phyloP scores from a whole-genome alignment of 164 flowering plant genomes.

The Echeveria elegans region DNA sequence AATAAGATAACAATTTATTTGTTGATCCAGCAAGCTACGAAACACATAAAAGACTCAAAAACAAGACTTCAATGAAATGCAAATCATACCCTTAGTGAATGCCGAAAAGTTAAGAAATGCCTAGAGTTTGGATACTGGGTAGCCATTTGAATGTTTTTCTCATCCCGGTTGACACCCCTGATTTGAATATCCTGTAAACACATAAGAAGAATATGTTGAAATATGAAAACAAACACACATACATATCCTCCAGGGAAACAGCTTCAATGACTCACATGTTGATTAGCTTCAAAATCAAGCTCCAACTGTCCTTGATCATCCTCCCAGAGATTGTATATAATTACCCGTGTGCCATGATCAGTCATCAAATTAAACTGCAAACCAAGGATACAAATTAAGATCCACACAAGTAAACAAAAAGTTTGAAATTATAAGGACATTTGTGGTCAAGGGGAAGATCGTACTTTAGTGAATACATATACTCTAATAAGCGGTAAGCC shows the following conservation, averaged over 20 bases:
- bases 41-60: not conserved
- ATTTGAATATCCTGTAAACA: conserved; percentile 79
- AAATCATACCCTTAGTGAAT: conserved; percentile 73
- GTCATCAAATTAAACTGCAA: conserved; percentile 54
- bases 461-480: no score
- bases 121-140: conserved; percentile 57
- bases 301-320: conserved; percentile 76
- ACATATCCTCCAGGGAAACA: not conserved
- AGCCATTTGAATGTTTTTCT: conserved; percentile 83
- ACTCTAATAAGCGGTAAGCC: no score
- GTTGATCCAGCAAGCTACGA: not conserved
- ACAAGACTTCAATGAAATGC: not conserved
- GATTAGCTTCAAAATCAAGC: conserved; percentile 80
- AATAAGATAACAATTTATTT: not conserved
- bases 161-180: conserved; percentile 88
- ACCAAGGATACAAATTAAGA: not conserved
- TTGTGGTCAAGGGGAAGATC: no score
- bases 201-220: not conserved
- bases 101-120: conserved; percentile 83
- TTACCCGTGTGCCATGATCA: conserved; percentile 77
- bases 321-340: conserved; percentile 94
- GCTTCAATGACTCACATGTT: conserved; percentile 31
- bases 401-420: no score
- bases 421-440: no score
- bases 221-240: not conserved